Evolutionary conservation across 345 rosid genomes (phyloP).

Genomic region (Citrus cavaleriei): DNA sequence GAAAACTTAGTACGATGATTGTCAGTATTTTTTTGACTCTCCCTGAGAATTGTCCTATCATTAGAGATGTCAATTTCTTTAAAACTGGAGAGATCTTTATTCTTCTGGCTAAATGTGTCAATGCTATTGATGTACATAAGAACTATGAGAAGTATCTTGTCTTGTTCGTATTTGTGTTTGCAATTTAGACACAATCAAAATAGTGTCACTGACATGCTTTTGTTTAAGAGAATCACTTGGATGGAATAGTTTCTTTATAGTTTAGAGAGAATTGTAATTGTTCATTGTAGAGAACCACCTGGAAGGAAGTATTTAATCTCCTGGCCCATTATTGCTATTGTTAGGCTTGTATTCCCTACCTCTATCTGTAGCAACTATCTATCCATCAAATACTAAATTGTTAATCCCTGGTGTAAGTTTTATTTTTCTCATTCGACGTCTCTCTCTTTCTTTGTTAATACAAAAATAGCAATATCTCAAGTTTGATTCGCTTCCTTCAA

Average conservation of each 20-base stretch:
- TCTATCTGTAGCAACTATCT: background rate
- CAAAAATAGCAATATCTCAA: too few species aligned
- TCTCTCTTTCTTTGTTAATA: too few species aligned
- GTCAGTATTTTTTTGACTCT: background rate
- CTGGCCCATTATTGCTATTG: background rate
- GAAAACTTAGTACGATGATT: background rate
- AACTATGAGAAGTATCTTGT: background rate
- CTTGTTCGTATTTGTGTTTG: background rate
- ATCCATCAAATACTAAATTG: background rate
- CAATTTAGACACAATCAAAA: background rate
- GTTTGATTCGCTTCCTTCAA: too few species aligned
- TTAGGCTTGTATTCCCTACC: background rate
- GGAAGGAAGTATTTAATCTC: background rate
- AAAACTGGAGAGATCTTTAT: background rate
- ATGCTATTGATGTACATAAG: background rate
- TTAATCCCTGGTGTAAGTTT: background rate
- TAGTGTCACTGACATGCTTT: background rate
- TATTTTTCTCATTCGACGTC: too few species aligned
- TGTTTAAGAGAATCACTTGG: background rate
- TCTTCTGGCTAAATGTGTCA: background rate
- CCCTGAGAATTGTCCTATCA: background rate
- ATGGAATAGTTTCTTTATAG: background rate
- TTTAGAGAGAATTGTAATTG: background rate
- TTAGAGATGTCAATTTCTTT: background rate
- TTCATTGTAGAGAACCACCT: background rate